Percentiles rank a stretch among this genome's conserved stretches.
Conservation (phyloP, 2,329 filamentous ascomycete species). For the Ambrosiella cleistominuta region DNA sequence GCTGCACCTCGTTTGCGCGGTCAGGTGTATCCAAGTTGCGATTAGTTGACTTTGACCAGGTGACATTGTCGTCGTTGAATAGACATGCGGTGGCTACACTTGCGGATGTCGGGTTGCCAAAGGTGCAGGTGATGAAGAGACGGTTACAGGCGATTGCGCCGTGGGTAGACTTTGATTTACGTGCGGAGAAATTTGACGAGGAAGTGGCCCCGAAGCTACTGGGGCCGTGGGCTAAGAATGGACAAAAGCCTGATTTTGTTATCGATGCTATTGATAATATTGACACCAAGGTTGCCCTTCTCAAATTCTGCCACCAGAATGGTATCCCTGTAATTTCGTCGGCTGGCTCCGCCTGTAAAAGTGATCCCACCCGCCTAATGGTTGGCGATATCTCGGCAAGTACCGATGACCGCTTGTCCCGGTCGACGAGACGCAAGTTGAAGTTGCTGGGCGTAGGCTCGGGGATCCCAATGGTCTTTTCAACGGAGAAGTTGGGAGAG, state of each 20-base stretch:
- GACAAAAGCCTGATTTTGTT: constrained; percentile 61
- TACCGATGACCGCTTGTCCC: constrained; percentile 75
- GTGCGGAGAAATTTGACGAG: constrained; percentile 66
- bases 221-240: constrained; percentile 37
- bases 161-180: constrained; percentile 79
- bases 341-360: constrained; percentile 95
- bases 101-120: constrained; percentile 80
- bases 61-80: constrained; percentile 84
- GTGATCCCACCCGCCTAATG: constrained; percentile 62
- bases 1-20: constrained; percentile 65
- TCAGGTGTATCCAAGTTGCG: constrained; percentile 79
- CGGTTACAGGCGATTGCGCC: constrained; percentile 74
- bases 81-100: constrained; percentile 90
- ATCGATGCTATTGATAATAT: constrained; percentile 98
- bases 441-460: constrained; percentile 61
- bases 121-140: constrained; percentile 69
- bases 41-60: constrained; percentile 93
- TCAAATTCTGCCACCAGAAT: constrained; percentile 72
- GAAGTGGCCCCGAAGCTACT: constrained; percentile 49
- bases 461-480: constrained; percentile 84
- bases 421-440: constrained; percentile 63
- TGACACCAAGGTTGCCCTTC: constrained; percentile 78
- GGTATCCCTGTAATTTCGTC: constrained; percentile 71
- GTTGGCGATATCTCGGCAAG: constrained; percentile 82
- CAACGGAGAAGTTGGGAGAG: constrained; percentile 72